Conservation (phyloP, 2,329 filamentous ascomycete species). For the Trichoderma polysporum region DNA sequence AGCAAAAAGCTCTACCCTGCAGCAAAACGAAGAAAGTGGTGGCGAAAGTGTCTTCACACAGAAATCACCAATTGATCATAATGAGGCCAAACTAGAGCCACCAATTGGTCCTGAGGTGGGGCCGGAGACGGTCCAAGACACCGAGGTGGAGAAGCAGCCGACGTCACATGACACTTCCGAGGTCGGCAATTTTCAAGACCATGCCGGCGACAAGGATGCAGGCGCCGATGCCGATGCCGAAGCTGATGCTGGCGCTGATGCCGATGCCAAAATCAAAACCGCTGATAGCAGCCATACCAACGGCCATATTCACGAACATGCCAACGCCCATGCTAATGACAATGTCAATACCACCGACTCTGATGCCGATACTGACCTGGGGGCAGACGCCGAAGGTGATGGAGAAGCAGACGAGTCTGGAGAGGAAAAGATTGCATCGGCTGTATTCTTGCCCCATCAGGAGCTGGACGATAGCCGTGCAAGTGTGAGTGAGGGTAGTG, state of each 20-base stretch:
- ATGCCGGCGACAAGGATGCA: slow-evolving; percentile 23
- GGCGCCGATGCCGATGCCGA: slow-evolving; percentile 33
- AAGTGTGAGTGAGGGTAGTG: slow-evolving; percentile 32
- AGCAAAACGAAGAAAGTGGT: slow-evolving; percentile 9
- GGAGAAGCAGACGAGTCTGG: slow-evolving; percentile 60
- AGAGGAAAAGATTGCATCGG: slow-evolving; percentile 84
- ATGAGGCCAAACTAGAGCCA: slow-evolving; percentile 24
- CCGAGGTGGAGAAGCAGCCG: slow-evolving; percentile 36
- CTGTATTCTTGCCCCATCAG: slow-evolving; percentile 78
- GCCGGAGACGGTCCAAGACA: slow-evolving; percentile 27
- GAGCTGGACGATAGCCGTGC: slow-evolving; percentile 43
- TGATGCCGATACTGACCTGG: neutral
- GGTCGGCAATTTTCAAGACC: slow-evolving; percentile 35
- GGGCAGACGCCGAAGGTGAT: slow-evolving; percentile 34
- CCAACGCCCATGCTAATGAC: slow-evolving; percentile 30
- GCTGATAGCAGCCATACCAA: neutral
- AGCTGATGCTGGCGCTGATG: slow-evolving; percentile 16
- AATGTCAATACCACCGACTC: slow-evolving; percentile 10
- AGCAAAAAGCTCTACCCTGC: neutral
- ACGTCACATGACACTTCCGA: slow-evolving; percentile 42
- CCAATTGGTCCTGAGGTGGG: slow-evolving; percentile 26
- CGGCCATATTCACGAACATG: slow-evolving; percentile 48
- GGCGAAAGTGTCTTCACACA: neutral
- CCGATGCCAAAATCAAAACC: slow-evolving; percentile 19
- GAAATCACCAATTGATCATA: slow-evolving; percentile 25